phyloP scores from a whole-genome alignment of 2,329 filamentous ascomycete species.

The Periconia sp. region DNA sequence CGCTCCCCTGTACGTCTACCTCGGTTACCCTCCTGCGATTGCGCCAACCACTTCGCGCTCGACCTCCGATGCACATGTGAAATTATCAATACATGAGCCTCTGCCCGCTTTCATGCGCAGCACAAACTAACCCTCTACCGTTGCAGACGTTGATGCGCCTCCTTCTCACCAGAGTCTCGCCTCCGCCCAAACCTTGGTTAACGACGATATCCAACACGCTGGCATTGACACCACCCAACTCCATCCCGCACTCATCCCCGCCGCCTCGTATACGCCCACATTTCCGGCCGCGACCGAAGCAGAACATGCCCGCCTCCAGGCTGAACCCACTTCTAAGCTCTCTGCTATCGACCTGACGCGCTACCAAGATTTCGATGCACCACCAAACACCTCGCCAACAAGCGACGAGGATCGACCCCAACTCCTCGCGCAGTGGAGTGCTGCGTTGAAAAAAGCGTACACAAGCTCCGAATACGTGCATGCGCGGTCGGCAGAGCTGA shows the following conservation, averaged over 20 bases:
- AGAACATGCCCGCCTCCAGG: constrained; percentile 69
- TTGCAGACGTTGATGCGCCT: constrained; percentile 76
- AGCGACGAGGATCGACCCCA: constrained; percentile 41
- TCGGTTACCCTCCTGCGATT: constrained; percentile 5
- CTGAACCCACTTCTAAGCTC: constrained; percentile 52
- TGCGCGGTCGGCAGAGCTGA: constrained; percentile 62
- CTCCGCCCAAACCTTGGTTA: constrained; percentile 70
- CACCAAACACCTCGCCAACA: constrained; percentile 44
- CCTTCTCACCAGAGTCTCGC: constrained; percentile 65
- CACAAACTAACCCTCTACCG: constrained; percentile 16
- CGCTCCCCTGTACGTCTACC: constrained; percentile 69
- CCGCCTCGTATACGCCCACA: constrained; percentile 50
- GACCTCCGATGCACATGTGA: constrained; percentile 54
- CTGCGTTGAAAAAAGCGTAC: constrained; percentile 58
- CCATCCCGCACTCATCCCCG: constrained; percentile 61
- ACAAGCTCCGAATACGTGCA: constrained; percentile 61
- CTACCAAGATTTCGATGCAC: constrained; percentile 75
- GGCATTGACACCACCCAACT: constrained; percentile 50
- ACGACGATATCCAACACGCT: constrained; percentile 55
- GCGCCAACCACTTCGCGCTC: constrained; percentile 49
- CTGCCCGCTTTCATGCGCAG: constrained; percentile 51
- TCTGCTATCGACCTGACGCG: constrained; percentile 72
- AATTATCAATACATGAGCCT: neutral
- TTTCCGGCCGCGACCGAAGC: constrained; percentile 68
- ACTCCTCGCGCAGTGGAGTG: constrained; percentile 51